Conservation (phyloP, 192 early-diverging fungal species). For the Backusella australiensis region DNA sequence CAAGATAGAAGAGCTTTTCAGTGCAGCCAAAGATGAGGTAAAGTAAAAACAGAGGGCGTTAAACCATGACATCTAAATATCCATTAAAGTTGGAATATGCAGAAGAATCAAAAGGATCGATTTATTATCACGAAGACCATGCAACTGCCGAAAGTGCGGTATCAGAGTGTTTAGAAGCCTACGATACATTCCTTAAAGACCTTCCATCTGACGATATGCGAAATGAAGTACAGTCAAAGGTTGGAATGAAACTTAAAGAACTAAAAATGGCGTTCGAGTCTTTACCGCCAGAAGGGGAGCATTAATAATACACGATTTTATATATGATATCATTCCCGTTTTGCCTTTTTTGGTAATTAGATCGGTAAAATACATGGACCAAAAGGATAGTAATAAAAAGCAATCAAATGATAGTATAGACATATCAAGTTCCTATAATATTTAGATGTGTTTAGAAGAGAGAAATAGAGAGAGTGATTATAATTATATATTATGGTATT, state of each 20-base stretch:
- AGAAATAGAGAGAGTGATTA: no score
- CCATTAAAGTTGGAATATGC: slow-evolving; percentile 28
- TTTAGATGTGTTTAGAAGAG: no score
- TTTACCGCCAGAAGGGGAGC: slow-evolving; percentile 16
- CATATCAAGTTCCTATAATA: no score
- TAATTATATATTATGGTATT: no score
- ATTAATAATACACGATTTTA: not conserved
- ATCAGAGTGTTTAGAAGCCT: slow-evolving; percentile 18
- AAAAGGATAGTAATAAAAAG: no score
- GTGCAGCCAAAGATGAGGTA: slow-evolving; percentile 25
- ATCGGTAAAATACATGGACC: no score
- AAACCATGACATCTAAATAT: not conserved
- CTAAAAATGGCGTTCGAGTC: slow-evolving; percentile 23
- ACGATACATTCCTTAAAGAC: slow-evolving; percentile 16
- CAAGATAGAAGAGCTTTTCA: slow-evolving; percentile 19
- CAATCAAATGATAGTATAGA: no score
- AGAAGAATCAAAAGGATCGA: slow-evolving; percentile 30
- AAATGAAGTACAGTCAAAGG: slow-evolving; percentile 20
- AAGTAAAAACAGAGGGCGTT: not conserved
- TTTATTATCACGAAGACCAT: slow-evolving; percentile 31
- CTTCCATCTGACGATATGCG: slow-evolving; percentile 18
- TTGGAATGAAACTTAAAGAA: slow-evolving; percentile 25
- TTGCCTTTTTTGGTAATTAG: no score
- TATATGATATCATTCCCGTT: no score
- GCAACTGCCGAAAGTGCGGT: slow-evolving; percentile 22